Evolutionary conservation across 2,329 filamentous ascomycete genomes (phyloP), one percentile per base, ranked within the genome.

Genomic region (Plectosphaerella sp.): DNA sequence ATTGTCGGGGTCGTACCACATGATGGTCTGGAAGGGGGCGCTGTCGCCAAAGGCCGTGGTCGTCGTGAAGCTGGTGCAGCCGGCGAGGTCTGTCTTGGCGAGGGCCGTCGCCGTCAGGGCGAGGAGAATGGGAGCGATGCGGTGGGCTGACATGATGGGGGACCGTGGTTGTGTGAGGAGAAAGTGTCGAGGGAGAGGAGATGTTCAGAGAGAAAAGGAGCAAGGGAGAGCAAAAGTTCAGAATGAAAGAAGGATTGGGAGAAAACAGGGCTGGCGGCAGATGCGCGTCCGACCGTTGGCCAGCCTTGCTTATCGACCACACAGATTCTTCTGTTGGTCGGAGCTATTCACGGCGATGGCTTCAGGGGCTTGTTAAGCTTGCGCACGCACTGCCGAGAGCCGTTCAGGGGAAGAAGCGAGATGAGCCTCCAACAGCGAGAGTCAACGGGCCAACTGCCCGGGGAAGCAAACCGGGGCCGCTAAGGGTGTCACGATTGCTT

Each of bases 1-100:
- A 16, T 78, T 82, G 58, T 69, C 82, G 2, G 83, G 83, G 50
- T 85, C 77, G 66, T 82, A 87, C 73, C 75, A 87, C 60, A 83
- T 66, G 46, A 76, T 54, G 51, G 73, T 77, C 43, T 73, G 72
- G 59, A 75, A 77, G 54, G 67, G 64, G 10, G 54, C 52, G 51
- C 51, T 56, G 1, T 49, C 51, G 10, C 48, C 51, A 42, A 63
- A 56, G 51, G 59, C 53, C 4, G 64, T 67, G 50, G 59, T 51
- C 36, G 63, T 67, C 3, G 67, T 70, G 45, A 18, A 35, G 16
- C 37, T 25, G 11, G 71, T 71, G 67, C 77, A 80, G 60, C 75
- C 78, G 1, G 36, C 50, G 41, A 77, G 59, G 58, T 78, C 73
- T 35, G 77, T 79, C 56, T 62, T 72, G 45, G 74, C 76, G 16